Evolutionary conservation across 805 yeast genomes (phyloP).

Genomic region (Saturnispora serradocipensis): DNA sequence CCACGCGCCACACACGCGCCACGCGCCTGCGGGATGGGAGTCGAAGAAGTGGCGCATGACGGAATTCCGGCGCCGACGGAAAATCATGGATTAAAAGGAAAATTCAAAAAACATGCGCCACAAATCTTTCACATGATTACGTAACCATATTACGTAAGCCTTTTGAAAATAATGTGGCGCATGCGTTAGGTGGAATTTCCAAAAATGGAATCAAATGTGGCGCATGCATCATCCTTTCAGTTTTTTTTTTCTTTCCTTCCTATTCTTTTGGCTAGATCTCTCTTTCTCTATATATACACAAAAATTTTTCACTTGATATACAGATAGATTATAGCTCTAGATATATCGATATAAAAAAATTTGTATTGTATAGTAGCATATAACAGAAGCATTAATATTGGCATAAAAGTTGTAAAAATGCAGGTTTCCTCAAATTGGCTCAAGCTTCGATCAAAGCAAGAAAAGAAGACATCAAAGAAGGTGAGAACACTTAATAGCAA

Average conservation of each 20-base stretch:
- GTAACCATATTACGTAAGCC: not conserved
- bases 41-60: not conserved
- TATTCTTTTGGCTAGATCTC: not conserved
- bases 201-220: too few species aligned
- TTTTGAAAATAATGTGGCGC: too few species aligned
- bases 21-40: not conserved
- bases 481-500: not conserved
- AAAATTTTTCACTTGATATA: not conserved
- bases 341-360: too few species aligned
- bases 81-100: too few species aligned
- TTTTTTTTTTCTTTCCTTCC: not conserved
- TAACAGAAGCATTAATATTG: too few species aligned
- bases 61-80: not conserved
- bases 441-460: conserved; percentile 9
- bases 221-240: too few species aligned
- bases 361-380: too few species aligned
- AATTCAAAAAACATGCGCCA: not conserved
- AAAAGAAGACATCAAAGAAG: conserved; percentile 1
- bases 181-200: too few species aligned
- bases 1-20: not conserved
- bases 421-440: conserved; percentile 20
- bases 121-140: not conserved
- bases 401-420: not conserved
- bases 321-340: not conserved
- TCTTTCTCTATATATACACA: not conserved